Percentiles rank a stretch among this genome's conserved stretches.
These are phyloP conservation scores for Clonostachys chloroleuca DNA, from an alignment of 2,329 filamentous ascomycete genomes.

Conservation along the genomic window DNA sequence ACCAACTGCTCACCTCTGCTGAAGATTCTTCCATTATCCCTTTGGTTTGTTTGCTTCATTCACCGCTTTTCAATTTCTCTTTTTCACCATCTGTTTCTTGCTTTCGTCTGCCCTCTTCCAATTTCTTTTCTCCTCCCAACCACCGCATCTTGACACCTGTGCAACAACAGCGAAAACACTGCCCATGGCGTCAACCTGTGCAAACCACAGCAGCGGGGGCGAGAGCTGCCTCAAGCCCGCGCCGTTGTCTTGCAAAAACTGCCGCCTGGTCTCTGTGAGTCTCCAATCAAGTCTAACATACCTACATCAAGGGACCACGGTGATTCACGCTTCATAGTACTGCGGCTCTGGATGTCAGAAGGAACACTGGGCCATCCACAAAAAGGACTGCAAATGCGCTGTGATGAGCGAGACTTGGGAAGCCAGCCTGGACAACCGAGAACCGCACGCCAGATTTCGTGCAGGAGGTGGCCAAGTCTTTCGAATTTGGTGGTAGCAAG, in stretches of 20 bases:
- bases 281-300: neutral
- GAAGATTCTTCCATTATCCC: too few species aligned
- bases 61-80: too few species aligned
- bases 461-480: neutral
- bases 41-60: too few species aligned
- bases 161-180: too few species aligned
- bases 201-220: too few species aligned
- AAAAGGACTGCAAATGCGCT: neutral
- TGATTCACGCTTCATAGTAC: neutral
- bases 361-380: slow-evolving; percentile 1
- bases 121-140: too few species aligned
- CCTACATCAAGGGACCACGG: neutral
- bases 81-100: too few species aligned
- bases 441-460: neutral
- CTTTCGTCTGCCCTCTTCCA: too few species aligned
- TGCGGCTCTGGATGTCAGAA: neutral
- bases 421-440: neutral
- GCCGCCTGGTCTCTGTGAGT: neutral
- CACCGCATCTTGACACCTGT: too few species aligned
- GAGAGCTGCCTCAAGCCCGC: too few species aligned
- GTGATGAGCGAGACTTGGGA: neutral
- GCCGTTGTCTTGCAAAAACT: neutral
- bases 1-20: too few species aligned
- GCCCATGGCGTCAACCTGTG: too few species aligned
- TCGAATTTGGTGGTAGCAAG: neutral